A percentile compares a stretch with the other conserved stretches of the same genome.
phyloP scores from a whole-genome alignment of 2,329 filamentous ascomycete genomes.

The Trichoderma semiorbis region DNA sequence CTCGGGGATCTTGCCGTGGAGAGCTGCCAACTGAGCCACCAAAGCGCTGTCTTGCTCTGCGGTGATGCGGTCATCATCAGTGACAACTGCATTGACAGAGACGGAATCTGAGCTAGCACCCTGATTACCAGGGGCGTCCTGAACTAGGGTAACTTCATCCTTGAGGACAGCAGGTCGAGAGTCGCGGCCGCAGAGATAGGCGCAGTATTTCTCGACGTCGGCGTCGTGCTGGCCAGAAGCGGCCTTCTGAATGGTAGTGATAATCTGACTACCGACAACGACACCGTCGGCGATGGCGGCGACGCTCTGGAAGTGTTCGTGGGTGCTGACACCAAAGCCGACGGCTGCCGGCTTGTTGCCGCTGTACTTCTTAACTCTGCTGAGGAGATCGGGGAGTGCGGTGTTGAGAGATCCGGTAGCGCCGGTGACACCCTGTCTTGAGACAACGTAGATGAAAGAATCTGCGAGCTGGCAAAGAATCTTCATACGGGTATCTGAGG shows the following conservation, averaged over 20 bases:
- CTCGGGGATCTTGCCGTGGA: constrained; percentile 76
- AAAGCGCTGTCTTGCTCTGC: constrained; percentile 56
- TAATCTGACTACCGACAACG: constrained; percentile 93
- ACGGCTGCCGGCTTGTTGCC: constrained; percentile 87
- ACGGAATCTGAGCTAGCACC: constrained; percentile 37
- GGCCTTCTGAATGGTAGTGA: constrained; percentile 63
- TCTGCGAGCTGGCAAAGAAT: constrained; percentile 94
- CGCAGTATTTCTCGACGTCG: constrained; percentile 82
- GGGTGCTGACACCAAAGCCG: constrained; percentile 93
- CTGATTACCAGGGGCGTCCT: constrained; percentile 58
- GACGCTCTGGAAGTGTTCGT: constrained; percentile 87
- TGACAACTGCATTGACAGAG: constrained; percentile 57
- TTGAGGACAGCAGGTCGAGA: constrained; percentile 43
- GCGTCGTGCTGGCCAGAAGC: constrained; percentile 44
- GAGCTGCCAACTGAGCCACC: constrained; percentile 77
- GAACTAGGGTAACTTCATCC: constrained; percentile 66
- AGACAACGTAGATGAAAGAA: constrained; percentile 98
- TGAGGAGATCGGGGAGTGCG: constrained; percentile 75
- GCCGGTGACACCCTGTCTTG: constrained; percentile 93
- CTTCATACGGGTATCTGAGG: constrained; percentile 90
- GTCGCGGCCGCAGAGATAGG: constrained; percentile 57
- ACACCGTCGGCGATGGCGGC: constrained; percentile 85
- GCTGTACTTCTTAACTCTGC: constrained; percentile 86
- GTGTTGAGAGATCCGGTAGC: constrained; percentile 79
- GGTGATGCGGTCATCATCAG: constrained; percentile 64